Evolutionary conservation across 108 stramenopile genomes (phyloP).

Genomic region (Nannochloropsis granulata): DNA sequence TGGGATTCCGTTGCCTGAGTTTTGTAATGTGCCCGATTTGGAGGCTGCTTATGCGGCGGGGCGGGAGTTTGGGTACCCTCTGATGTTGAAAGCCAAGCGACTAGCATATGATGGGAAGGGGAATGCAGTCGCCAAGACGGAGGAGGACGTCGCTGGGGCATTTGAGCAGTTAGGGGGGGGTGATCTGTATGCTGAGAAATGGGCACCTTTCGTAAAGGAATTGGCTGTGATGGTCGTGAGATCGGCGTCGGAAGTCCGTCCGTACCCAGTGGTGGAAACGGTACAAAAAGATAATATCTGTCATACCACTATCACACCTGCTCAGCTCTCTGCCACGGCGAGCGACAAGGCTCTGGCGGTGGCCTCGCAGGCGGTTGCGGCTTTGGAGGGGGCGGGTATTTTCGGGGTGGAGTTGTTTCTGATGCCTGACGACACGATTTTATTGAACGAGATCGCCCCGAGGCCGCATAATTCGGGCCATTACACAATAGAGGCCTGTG

Average conservation of each 20-base stretch:
- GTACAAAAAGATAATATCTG: slow-evolving; percentile 89
- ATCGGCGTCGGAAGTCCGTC: not conserved
- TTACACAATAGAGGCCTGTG: slow-evolving; percentile 96
- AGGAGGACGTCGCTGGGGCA: slow-evolving; percentile 35
- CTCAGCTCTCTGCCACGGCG: slow-evolving; percentile 15
- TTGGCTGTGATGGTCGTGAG: slow-evolving; percentile 90
- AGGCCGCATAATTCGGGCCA: slow-evolving; percentile 97
- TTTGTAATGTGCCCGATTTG: slow-evolving; percentile 40
- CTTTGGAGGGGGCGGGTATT: slow-evolving; percentile 60
- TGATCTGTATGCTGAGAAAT: slow-evolving; percentile 78
- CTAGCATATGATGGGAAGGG: slow-evolving; percentile 94
- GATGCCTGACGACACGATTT: slow-evolving; percentile 42
- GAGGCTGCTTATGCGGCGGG: slow-evolving; percentile 52
- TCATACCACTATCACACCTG: slow-evolving; percentile 74
- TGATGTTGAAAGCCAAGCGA: slow-evolving; percentile 83
- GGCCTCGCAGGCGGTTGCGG: slow-evolving; percentile 54
- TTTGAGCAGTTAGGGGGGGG: slow-evolving; percentile 33
- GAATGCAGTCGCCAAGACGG: slow-evolving; percentile 61
- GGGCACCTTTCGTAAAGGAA: slow-evolving; percentile 73
- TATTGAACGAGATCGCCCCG: slow-evolving; percentile 94
- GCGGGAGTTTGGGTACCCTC: slow-evolving; percentile 58
- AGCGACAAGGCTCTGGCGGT: slow-evolving; percentile 44
- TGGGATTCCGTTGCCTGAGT: slow-evolving; percentile 27
- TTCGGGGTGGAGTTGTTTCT: slow-evolving; percentile 96
- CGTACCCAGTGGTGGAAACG: slow-evolving; percentile 89